Evolutionary conservation across 495 filamentous ascomycete genomes (phyloP), one percentile per base, ranked within the genome.

Genomic region (Annulohypoxylon bovei): DNA sequence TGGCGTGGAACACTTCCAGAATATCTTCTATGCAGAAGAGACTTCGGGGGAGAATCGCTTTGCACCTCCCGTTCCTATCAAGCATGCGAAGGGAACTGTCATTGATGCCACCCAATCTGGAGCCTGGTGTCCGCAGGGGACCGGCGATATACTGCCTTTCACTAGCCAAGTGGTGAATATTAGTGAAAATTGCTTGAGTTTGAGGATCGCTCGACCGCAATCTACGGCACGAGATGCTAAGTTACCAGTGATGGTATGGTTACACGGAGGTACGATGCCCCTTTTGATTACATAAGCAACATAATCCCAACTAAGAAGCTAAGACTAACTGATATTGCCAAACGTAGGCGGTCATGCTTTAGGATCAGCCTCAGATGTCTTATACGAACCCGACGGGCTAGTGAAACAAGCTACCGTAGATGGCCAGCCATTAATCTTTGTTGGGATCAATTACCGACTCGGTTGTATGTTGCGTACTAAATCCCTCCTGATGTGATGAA

Each of bases 241-340:
- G 12, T 76, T 81, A n/a, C 81, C 81, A 0, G 81, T 82, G 2
- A 68, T 80, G 30, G 58, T 82, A 6, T 82, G 79, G 62, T 76
- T 83, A 20, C 79, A 81, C 54, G 76, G 79, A 18, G 78, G 78
- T 59, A 78, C 71, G 16, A 1, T 6, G 1, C 7, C 6, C 78
- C 14, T 50, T 33, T n/a, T 4, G 12, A 1, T 9, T 18, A 28
- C 28, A 42, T 12, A 4, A 6, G 14, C 20, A 32, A 28, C 28
- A 42, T 12, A 4, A 6, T 27, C 1, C 12, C 1, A 20, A 2
- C 18, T 35, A 6, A 23, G 22, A 18, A 2, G 53, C 30, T 57
- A 32, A 40, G 25, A 7, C 46, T 50, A 8, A 50, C 25, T 39
- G 5, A 18, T 40, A 23, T 20, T 22, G 1, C 14, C n/a, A 4